phyloP scores from a whole-genome alignment of 2,329 filamentous ascomycete genomes.

The Pseudovirgaria hyperparasitica region DNA sequence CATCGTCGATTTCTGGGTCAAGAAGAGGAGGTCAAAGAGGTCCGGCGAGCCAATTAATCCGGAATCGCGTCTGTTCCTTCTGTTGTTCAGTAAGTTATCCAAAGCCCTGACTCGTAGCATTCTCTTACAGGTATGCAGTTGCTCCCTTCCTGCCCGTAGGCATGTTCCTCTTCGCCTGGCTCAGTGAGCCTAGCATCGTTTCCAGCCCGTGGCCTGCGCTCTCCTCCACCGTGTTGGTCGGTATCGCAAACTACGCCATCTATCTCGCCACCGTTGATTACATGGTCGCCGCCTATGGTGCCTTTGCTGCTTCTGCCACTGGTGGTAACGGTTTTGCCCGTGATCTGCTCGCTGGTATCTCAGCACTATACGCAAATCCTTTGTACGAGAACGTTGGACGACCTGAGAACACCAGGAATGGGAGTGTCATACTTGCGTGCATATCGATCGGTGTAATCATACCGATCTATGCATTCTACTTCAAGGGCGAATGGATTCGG shows the following conservation, averaged over 20 bases:
- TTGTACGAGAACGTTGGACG: constrained; percentile 13
- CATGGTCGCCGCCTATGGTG: constrained; percentile 62
- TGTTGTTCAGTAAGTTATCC: constrained; percentile 54
- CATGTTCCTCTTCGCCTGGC: constrained; percentile 55
- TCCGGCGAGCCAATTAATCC: constrained; percentile 40
- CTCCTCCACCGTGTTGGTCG: constrained; percentile 53
- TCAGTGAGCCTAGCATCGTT: constrained; percentile 42
- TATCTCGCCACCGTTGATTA: constrained; percentile 71
- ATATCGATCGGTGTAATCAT: constrained; percentile 36
- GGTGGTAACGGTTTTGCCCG: constrained; percentile 65
- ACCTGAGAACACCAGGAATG: neutral
- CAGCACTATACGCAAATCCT: constrained; percentile 42
- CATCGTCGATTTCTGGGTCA: constrained; percentile 36
- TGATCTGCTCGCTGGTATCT: constrained; percentile 60
- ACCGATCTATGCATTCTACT: constrained; percentile 44
- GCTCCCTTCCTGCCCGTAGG: constrained; percentile 50
- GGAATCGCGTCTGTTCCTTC: constrained; percentile 52
- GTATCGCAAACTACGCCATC: constrained; percentile 56
- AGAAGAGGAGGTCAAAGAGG: constrained; percentile 29
- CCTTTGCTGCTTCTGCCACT: constrained; percentile 61
- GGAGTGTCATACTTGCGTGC: constrained; percentile 33
- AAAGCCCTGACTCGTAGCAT: too few species aligned
- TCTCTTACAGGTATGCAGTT: too few species aligned
- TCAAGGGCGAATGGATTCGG: constrained; percentile 41
- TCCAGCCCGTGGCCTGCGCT: constrained; percentile 49